Evolutionary conservation across 768 basidiomycete genomes (phyloP).

Genomic region (Cystobasidium tubakii): DNA sequence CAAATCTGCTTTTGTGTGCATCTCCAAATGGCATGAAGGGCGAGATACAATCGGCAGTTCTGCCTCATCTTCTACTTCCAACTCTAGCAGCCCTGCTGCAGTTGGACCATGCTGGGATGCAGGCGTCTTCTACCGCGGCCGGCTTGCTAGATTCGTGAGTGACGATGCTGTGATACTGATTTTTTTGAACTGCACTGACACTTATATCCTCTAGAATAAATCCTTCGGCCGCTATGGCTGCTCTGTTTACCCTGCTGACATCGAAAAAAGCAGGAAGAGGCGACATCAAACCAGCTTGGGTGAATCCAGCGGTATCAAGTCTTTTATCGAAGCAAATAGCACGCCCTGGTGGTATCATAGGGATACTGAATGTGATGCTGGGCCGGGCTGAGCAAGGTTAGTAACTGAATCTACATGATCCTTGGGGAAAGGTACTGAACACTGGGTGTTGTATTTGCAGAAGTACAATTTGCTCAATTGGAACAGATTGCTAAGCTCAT

Average conservation of each 20-base stretch:
- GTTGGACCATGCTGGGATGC: neutral
- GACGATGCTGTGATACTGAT: neutral
- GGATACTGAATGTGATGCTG: constrained; percentile 27
- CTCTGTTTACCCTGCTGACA: constrained; percentile 15
- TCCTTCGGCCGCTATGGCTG: constrained; percentile 23
- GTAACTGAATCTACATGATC: too few species aligned
- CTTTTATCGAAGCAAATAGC: constrained; percentile 20
- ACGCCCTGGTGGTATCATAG: constrained; percentile 19
- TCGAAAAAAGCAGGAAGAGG: neutral
- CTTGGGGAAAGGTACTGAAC: too few species aligned
- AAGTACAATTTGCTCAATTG: constrained; percentile 62
- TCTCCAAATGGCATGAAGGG: neutral
- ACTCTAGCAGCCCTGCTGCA: constrained; percentile 23
- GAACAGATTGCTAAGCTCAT: constrained; percentile 66
- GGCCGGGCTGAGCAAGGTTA: constrained; percentile 22
- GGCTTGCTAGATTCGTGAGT: constrained; percentile 18
- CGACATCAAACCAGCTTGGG: constrained; percentile 13
- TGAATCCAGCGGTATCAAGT: neutral
- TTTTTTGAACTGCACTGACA: neutral
- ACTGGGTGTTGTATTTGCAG: constrained; percentile 40
- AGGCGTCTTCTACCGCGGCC: neutral
- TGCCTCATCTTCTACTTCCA: constrained; percentile 16
- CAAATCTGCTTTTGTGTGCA: neutral
- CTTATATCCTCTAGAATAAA: constrained; percentile 3
- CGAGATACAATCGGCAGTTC: constrained; percentile 1